Percentiles rank a stretch among this genome's conserved stretches.
Conservation (phyloP, 768 basidiomycete species). For the Mycena albidolilacea region DNA sequence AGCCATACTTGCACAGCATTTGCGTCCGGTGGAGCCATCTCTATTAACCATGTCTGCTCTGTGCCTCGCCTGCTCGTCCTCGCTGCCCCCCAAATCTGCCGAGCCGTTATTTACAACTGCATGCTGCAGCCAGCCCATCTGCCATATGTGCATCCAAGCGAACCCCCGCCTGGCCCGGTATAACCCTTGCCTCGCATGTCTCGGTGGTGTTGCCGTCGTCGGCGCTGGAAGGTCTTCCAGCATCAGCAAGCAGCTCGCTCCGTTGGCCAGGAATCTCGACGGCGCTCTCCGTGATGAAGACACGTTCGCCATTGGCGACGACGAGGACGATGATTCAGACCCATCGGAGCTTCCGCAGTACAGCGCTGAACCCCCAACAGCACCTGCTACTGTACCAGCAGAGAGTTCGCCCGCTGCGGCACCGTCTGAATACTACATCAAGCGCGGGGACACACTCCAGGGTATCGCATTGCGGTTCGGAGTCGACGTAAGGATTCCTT, state of each 20-base stretch:
- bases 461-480: conserved; percentile 75
- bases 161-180: conserved; percentile 80
- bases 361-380: neutral
- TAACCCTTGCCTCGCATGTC: conserved; percentile 80
- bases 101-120: conserved; percentile 62
- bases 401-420: neutral
- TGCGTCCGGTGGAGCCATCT: no score
- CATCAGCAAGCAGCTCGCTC: conserved; percentile 16
- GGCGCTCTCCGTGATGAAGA: conserved; percentile 74
- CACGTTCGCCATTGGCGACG: conserved; percentile 77
- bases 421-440: conserved; percentile 66
- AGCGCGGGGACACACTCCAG: conserved; percentile 70
- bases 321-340: conserved; percentile 56
- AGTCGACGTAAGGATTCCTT: conserved; percentile 66
- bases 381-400: neutral
- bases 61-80: conserved; percentile 76
- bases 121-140: conserved; percentile 80
- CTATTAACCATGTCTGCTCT: conserved; percentile 47
- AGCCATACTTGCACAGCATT: no score
- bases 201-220: conserved; percentile 68
- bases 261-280: conserved; percentile 56
- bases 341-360: conserved; percentile 26
- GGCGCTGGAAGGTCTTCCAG: conserved; percentile 27
- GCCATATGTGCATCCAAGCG: conserved; percentile 65
- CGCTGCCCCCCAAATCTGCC: conserved; percentile 58